These are phyloP conservation scores for Candida mesenterica DNA, from an alignment of 1,139 yeast genomes.

Conservation along the genomic window DNA sequence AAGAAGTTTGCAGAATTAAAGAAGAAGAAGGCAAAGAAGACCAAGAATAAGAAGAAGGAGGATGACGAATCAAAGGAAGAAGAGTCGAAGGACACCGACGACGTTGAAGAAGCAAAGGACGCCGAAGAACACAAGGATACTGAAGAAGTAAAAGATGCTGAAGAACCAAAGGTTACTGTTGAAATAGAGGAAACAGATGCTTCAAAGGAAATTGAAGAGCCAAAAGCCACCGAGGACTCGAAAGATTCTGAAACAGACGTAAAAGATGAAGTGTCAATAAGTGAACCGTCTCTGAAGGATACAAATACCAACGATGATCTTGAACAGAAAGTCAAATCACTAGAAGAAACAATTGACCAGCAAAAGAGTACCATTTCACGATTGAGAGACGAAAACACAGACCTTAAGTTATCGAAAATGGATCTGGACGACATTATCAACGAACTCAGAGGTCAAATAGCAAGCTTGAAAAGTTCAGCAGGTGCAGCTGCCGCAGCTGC, in stretches of 20 bases:
- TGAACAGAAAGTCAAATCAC: slow-evolving; percentile 12
- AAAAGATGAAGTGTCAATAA: too few species aligned
- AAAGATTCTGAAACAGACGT: slow-evolving; percentile 6
- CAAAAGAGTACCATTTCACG: slow-evolving; percentile 39
- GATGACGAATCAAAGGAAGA: slow-evolving; percentile 10
- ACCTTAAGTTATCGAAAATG: slow-evolving; percentile 43
- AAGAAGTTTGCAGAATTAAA: slow-evolving; percentile 63
- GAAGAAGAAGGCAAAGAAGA: slow-evolving; percentile 52
- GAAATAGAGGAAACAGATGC: slow-evolving; percentile 2
- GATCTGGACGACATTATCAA: slow-evolving; percentile 41
- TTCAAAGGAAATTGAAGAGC: background rate
- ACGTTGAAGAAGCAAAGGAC: slow-evolving; percentile 7
- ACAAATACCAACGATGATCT: slow-evolving; percentile 5
- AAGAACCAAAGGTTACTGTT: slow-evolving; percentile 6
- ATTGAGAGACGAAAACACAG: slow-evolving; percentile 45
- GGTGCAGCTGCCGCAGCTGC: too few species aligned
- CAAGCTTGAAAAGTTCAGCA: slow-evolving; percentile 14
- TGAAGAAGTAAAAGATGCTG: slow-evolving; percentile 3
- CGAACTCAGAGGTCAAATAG: slow-evolving; percentile 26
- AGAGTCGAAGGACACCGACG: slow-evolving; percentile 10
- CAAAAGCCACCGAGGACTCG: slow-evolving; percentile 6
- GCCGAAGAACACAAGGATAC: slow-evolving; percentile 10
- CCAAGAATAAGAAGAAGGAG: slow-evolving; percentile 15
- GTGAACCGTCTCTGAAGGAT: too few species aligned
- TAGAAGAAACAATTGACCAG: slow-evolving; percentile 17